Evolutionary conservation across 192 early-diverging fungal species (phyloP).

Genomic region (Paraglomus brasilianum): DNA sequence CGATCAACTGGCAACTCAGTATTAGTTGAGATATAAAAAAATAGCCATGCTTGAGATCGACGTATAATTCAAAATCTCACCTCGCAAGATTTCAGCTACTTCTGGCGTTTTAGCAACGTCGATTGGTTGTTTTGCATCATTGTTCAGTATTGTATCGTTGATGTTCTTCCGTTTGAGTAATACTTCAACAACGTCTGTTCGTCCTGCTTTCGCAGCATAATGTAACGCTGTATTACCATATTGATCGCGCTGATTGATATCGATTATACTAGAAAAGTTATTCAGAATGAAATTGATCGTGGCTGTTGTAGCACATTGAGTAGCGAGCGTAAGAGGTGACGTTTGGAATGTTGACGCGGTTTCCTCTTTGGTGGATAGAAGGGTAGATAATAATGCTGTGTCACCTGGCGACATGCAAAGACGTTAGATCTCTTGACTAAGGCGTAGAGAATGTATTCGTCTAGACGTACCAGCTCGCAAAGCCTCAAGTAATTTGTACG

Average conservation of each 20-base stretch:
- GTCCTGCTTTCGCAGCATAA: slow-evolving; percentile 64
- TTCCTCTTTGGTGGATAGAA: slow-evolving; percentile 8
- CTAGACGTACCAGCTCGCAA: slow-evolving; percentile 33
- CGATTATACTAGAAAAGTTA: slow-evolving; percentile 36
- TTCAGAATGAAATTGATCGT: slow-evolving; percentile 55
- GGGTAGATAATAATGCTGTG: not conserved
- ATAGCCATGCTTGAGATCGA: not conserved
- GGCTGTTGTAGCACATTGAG: slow-evolving; percentile 62
- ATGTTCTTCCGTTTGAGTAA: slow-evolving; percentile 62
- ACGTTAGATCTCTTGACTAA: too few species aligned
- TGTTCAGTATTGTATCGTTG: slow-evolving; percentile 65
- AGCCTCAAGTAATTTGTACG: slow-evolving; percentile 36
- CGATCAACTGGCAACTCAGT: slow-evolving; percentile 41
- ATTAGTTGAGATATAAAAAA: not conserved
- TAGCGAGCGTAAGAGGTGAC: slow-evolving; percentile 57
- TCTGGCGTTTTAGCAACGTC: slow-evolving; percentile 50
- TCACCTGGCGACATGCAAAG: slow-evolving; percentile 17
- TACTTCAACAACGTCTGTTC: slow-evolving; percentile 65
- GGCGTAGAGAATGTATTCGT: too few species aligned
- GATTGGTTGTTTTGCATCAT: slow-evolving; percentile 60
- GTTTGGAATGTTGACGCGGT: slow-evolving; percentile 5
- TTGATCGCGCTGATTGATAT: slow-evolving; percentile 55
- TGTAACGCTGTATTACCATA: slow-evolving; percentile 76
- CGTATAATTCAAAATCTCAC: slow-evolving; percentile 30
- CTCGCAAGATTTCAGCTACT: slow-evolving; percentile 54